Conservation (phyloP, 768 basidiomycete genomes). For the Phlebiopsis flavidoalba region DNA sequence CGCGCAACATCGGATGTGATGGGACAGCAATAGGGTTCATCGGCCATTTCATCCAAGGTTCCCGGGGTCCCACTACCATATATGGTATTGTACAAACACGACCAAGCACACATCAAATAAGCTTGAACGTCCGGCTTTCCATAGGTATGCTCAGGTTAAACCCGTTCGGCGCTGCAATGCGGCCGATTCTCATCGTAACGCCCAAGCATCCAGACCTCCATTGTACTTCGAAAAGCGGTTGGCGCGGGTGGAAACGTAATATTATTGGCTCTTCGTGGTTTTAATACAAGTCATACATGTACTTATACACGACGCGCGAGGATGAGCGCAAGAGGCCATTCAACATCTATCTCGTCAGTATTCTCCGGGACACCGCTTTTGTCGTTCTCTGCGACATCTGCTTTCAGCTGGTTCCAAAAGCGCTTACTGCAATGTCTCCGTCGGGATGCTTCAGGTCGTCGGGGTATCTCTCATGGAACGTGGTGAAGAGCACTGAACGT, state of each 20-base stretch:
- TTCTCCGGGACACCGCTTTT: constrained; percentile 1
- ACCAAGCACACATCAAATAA: too few relatives aligned
- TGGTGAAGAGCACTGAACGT: constrained; percentile 69
- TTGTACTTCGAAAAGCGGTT: too few relatives aligned
- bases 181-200: neutral
- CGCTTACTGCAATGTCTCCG: constrained; percentile 62
- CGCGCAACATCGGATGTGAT: too few relatives aligned
- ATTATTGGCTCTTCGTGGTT: neutral
- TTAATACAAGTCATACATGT: neutral
- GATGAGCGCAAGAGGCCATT: constrained; percentile 33
- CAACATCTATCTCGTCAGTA: constrained; percentile 27
- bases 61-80: too few relatives aligned
- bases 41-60: too few relatives aligned
- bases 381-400: constrained; percentile 24
- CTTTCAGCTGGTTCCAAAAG: constrained; percentile 53
- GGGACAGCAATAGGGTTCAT: too few relatives aligned
- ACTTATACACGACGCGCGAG: constrained; percentile 9
- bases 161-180: neutral
- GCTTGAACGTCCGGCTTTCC: too few relatives aligned
- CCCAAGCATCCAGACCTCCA: neutral
- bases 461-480: constrained; percentile 59
- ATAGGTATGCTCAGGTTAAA: neutral
- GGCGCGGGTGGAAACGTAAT: neutral
- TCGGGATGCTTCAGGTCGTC: constrained; percentile 44
- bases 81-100: too few relatives aligned